Percentiles rank a stretch among this genome's conserved stretches.
Evolutionary conservation across 2,329 filamentous ascomycete species (phyloP).

Genomic region (Penicillium glabrum): DNA sequence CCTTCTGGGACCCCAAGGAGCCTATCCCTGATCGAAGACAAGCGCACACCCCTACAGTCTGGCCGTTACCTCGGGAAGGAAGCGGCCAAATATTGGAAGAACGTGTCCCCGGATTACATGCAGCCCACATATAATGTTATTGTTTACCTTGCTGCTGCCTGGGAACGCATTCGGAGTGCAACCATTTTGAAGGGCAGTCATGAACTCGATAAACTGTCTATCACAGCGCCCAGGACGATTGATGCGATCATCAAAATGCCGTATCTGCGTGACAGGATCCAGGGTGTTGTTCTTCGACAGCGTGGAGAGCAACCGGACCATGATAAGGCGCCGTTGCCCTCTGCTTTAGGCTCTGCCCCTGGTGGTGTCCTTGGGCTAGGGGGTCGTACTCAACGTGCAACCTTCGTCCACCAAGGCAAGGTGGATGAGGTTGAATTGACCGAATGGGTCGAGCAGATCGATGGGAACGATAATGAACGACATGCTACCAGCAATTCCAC

Average conservation of each 20-base stretch:
- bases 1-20: constrained; percentile 28
- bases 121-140: constrained; percentile 47
- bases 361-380: constrained; percentile 13
- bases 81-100: constrained; percentile 34
- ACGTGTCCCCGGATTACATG: constrained; percentile 40
- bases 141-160: constrained; percentile 43
- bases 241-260: constrained; percentile 39
- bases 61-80: constrained; percentile 31
- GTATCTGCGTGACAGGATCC: constrained; percentile 40
- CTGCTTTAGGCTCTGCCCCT: background rate
- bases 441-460: background rate
- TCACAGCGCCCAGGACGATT: constrained; percentile 37
- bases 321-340: background rate
- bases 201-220: constrained; percentile 29
- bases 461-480: background rate
- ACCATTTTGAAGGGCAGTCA: constrained; percentile 35
- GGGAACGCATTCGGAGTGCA: constrained; percentile 37
- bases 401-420: background rate
- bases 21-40: constrained; percentile 34
- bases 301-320: constrained; percentile 27
- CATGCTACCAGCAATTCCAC: background rate
- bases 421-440: background rate
- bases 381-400: background rate
- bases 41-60: constrained; percentile 4
- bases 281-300: constrained; percentile 40